phyloP scores from a whole-genome alignment of 352 stramenopile species.

The Pythium oligandrum region DNA sequence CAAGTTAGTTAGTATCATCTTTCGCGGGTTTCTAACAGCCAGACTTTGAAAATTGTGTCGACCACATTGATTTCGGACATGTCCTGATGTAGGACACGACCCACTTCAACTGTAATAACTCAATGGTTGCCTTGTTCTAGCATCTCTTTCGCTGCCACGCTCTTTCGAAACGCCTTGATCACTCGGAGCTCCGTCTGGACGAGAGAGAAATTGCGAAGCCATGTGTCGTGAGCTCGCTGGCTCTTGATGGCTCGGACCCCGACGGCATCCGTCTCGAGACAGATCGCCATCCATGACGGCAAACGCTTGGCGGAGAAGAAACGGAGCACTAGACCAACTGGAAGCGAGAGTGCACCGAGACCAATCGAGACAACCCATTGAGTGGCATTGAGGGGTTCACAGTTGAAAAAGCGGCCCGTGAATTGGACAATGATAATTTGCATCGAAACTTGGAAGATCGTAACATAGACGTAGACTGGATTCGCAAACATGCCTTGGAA shows the following conservation, averaged over 20 bases:
- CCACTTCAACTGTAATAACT: no score
- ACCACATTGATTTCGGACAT: no score
- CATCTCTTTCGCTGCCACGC: slow-evolving; percentile 21
- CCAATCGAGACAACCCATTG: slow-evolving; percentile 58
- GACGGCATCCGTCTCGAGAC: slow-evolving; percentile 41
- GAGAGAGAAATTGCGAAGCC: no score
- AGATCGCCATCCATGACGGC: slow-evolving; percentile 52
- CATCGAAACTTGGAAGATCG: slow-evolving; percentile 86
- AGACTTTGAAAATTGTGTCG: no score
- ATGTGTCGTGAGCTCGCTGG: no score
- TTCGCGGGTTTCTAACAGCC: no score
- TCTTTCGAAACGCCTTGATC: slow-evolving; percentile 26
- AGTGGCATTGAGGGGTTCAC: slow-evolving; percentile 26
- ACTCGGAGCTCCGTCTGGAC: no score
- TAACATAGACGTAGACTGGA: slow-evolving; percentile 90
- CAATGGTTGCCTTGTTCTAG: slow-evolving; percentile 9
- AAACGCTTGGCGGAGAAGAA: slow-evolving; percentile 42
- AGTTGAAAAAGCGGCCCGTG: slow-evolving; percentile 80
- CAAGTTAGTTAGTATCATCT: no score
- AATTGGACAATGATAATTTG: slow-evolving; percentile 95
- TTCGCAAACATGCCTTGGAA: slow-evolving; percentile 92
- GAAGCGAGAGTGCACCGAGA: slow-evolving; percentile 37
- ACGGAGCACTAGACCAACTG: slow-evolving; percentile 46
- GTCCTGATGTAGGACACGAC: no score
- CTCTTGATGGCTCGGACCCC: slow-evolving; percentile 16